Percentiles rank a stretch among this genome's conserved stretches.
Evolutionary conservation across 768 basidiomycete species (phyloP).

Genomic region (Lentinula sp.): DNA sequence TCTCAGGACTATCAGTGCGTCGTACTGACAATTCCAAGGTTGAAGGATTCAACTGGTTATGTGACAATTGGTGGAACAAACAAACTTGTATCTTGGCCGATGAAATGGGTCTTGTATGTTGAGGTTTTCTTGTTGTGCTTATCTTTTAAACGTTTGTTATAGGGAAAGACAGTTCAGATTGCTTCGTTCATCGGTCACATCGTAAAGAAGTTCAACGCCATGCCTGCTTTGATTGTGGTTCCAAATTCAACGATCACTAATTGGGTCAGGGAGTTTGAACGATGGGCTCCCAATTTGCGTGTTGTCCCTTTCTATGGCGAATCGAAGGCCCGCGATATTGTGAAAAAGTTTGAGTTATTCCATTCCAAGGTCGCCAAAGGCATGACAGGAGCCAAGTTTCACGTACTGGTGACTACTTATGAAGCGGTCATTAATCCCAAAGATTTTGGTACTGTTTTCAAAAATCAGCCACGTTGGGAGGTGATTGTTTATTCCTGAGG

Average conservation of each 20-base stretch:
- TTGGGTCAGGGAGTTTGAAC: constrained; percentile 92
- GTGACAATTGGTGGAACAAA: constrained; percentile 81
- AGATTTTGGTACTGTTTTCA: constrained; percentile 76
- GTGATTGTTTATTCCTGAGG: constrained; percentile 22
- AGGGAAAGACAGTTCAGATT: constrained; percentile 94
- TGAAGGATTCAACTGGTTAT: constrained; percentile 81
- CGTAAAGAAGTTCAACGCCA: constrained; percentile 47
- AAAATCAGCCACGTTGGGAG: constrained; percentile 85
- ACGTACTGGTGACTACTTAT: constrained; percentile 92
- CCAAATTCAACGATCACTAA: constrained; percentile 96
- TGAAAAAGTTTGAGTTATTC: constrained; percentile 76
- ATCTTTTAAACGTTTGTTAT: constrained; percentile 5
- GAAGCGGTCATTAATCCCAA: constrained; percentile 68
- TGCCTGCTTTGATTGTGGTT: constrained; percentile 85
- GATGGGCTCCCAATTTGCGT: constrained; percentile 68
- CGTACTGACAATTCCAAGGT: constrained; percentile 33
- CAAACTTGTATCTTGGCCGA: constrained; percentile 91
- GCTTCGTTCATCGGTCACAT: constrained; percentile 75
- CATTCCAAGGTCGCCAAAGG: constrained; percentile 40
- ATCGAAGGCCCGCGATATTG: constrained; percentile 69
- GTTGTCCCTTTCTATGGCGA: constrained; percentile 89
- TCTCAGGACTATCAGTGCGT: background rate
- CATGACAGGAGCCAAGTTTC: constrained; percentile 60
- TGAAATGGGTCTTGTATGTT: constrained; percentile 87
- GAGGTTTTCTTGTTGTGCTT: background rate